These are phyloP conservation scores for Ceratobasidium sp. DNA, from an alignment of 1,284 basidiomycete genomes.

Conservation along the genomic window DNA sequence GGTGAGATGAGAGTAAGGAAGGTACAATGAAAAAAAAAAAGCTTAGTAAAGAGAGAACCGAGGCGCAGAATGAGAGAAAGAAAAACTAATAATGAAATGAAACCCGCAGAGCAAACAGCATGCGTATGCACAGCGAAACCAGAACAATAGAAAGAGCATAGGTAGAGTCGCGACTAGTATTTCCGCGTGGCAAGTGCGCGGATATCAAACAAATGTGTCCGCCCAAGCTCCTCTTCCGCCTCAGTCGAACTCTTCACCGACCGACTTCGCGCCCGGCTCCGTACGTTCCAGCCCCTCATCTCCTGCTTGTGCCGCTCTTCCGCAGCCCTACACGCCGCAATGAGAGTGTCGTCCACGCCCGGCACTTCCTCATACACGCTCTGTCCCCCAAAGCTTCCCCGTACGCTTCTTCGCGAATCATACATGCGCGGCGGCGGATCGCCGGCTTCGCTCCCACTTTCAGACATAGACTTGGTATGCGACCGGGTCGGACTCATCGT, in stretches of 20 bases:
- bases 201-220: conserved; percentile 75
- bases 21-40: conserved; percentile 11
- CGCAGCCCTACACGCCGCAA: conserved; percentile 73
- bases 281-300: conserved; percentile 75
- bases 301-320: conserved; percentile 81
- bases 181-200: conserved; percentile 72
- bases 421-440: conserved; percentile 37
- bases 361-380: conserved; percentile 34
- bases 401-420: conserved; percentile 22
- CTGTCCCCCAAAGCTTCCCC: conserved; percentile 29
- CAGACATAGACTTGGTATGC: conserved; percentile 65
- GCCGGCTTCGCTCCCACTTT: conserved; percentile 70
- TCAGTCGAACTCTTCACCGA: conserved; percentile 36
- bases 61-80: conserved; percentile 16
- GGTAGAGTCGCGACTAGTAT: conserved; percentile 23
- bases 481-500: conserved; percentile 67
- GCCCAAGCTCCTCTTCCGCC: conserved; percentile 56
- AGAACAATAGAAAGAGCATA: conserved; percentile 19
- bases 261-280: conserved; percentile 31
- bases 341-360: conserved; percentile 74
- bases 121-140: conserved; percentile 17
- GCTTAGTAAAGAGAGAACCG: neutral
- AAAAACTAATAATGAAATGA: conserved; percentile 34
- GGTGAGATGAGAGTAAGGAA: conserved; percentile 22
- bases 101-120: conserved; percentile 14